A percentile compares a stretch with the other conserved stretches of the same genome.
Conservation (phyloP, 768 basidiomycete genomes). For the Phanerochaete sordida region DNA sequence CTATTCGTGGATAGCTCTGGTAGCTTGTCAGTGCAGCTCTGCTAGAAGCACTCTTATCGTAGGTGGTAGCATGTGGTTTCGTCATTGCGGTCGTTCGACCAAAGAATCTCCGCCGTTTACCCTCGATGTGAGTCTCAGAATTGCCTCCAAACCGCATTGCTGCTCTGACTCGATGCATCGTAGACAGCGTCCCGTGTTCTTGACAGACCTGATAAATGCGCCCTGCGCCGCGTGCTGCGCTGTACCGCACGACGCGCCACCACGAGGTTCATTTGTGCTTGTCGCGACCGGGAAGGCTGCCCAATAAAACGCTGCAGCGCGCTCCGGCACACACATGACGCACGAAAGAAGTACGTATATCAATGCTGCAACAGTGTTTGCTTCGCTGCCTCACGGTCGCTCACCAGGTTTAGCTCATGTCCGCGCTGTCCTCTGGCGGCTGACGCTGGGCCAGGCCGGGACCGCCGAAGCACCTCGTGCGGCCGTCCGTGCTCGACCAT, state of each 20-base stretch:
- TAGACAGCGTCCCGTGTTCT: neutral
- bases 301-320: neutral
- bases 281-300: neutral
- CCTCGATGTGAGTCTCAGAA: neutral
- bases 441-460: neutral
- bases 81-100: neutral
- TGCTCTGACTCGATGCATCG: neutral
- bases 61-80: neutral
- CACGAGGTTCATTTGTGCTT: neutral
- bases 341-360: neutral
- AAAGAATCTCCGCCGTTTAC: slow-evolving; percentile 1
- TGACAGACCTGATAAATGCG: neutral
- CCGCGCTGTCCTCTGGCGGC: neutral
- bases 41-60: neutral
- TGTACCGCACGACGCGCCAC: neutral
- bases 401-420: neutral
- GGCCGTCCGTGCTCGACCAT: neutral
- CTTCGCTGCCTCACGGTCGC: slow-evolving; percentile 1
- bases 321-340: neutral
- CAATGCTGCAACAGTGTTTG: neutral
- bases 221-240: neutral
- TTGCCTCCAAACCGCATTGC: neutral
- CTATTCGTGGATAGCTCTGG: slow-evolving; percentile 1
- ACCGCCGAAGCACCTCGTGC: neutral
- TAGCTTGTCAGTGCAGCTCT: neutral